Evolutionary conservation across 768 basidiomycete species (phyloP).

Genomic region (Boletales sp.): DNA sequence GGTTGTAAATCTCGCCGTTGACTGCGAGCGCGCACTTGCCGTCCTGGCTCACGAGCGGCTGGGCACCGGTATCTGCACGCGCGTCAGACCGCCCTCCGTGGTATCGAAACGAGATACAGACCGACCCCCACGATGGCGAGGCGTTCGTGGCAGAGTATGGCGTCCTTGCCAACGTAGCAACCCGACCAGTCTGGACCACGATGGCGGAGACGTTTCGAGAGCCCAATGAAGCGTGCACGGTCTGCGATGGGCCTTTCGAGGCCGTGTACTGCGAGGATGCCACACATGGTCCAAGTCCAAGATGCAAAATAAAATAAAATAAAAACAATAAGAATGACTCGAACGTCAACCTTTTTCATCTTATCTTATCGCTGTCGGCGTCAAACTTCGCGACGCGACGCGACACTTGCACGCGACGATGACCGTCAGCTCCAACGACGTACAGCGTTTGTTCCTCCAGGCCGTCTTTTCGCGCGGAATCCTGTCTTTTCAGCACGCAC

Average conservation of each 20-base stretch:
- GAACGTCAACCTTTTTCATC: not conserved
- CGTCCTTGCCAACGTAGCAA: slow-evolving; percentile 79
- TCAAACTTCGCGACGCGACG: not conserved
- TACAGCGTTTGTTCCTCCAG: slow-evolving; percentile 76
- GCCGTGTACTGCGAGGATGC: slow-evolving; percentile 85
- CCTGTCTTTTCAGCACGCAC: slow-evolving; percentile 61
- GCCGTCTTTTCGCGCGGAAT: slow-evolving; percentile 68
- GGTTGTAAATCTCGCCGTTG: slow-evolving; percentile 99
- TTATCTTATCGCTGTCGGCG: too few relatives aligned
- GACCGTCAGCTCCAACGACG: slow-evolving; percentile 56
- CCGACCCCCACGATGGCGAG: slow-evolving; percentile 98
- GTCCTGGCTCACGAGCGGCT: slow-evolving; percentile 87
- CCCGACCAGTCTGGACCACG: slow-evolving; percentile 99
- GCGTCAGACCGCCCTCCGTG: not conserved
- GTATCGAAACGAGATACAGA: slow-evolving; percentile 35
- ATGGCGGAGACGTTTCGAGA: slow-evolving; percentile 88
- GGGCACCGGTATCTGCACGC: slow-evolving; percentile 85
- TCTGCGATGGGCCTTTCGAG: slow-evolving; percentile 66
- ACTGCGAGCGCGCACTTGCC: slow-evolving; percentile 83
- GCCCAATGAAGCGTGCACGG: slow-evolving; percentile 72
- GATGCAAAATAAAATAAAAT: too few relatives aligned
- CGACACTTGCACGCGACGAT: slow-evolving; percentile 1
- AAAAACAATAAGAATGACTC: not conserved
- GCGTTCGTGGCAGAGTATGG: slow-evolving; percentile 90
- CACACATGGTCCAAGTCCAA: slow-evolving; percentile 62